Conservation (phyloP, 768 basidiomycete genomes). For the Rhodotorula babjevae region DNA sequence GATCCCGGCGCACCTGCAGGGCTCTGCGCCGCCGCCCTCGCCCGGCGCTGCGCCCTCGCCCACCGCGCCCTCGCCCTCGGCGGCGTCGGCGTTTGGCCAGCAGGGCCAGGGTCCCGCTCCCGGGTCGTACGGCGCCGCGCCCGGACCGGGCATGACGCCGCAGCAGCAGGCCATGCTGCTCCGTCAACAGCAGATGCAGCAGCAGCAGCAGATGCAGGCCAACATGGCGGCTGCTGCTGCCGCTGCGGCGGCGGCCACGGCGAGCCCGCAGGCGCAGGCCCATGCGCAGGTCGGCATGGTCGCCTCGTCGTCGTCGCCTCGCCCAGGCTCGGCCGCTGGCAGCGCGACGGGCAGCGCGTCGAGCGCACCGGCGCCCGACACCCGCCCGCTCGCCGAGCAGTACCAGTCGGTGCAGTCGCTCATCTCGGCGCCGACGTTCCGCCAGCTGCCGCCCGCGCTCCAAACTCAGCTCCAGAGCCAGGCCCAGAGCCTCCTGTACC, state of each 20-base stretch:
- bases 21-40: too few species aligned
- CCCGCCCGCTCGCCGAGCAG: constrained; percentile 13
- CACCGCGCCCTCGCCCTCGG: too few species aligned
- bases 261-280: too few species aligned
- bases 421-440: constrained; percentile 19
- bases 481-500: constrained; percentile 17
- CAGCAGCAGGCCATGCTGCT: constrained; percentile 34
- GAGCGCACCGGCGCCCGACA: neutral
- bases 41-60: too few species aligned
- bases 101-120: neutral
- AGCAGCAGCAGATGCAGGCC: constrained; percentile 17
- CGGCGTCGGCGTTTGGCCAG: neutral
- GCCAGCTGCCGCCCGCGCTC: constrained; percentile 14
- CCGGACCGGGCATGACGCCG: constrained; percentile 6
- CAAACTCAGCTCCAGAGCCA: constrained; percentile 29
- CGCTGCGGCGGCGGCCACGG: neutral
- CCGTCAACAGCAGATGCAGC: constrained; percentile 24
- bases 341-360: neutral
- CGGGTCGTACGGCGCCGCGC: too few species aligned
- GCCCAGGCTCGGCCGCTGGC: neutral
- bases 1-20: constrained; percentile 29
- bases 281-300: too few species aligned
- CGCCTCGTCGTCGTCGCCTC: neutral
- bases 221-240: neutral
- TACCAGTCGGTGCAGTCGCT: constrained; percentile 23